Percentiles rank a stretch among this genome's conserved stretches.
Conservation (phyloP, 768 basidiomycete genomes). For the Amanita polypyramis region DNA sequence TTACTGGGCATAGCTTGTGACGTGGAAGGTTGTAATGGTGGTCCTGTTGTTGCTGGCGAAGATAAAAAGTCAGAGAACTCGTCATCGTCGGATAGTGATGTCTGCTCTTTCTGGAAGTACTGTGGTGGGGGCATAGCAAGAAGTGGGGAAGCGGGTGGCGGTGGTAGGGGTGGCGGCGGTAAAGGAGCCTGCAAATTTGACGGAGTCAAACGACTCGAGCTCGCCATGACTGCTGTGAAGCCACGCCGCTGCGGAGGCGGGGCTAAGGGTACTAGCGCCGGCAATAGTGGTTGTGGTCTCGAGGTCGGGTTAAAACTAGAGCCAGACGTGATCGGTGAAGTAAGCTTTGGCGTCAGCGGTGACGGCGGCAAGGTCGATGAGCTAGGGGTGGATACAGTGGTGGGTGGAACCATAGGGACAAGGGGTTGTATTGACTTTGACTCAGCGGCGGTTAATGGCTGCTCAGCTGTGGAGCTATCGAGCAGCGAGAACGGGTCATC, state of each 20-base stretch:
- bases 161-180: background rate
- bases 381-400: background rate
- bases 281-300: conserved; percentile 9
- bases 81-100: conserved; percentile 26
- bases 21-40: background rate
- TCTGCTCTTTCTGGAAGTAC: background rate
- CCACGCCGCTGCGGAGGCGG: conserved; percentile 12
- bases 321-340: background rate
- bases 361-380: background rate
- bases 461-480: conserved; percentile 9
- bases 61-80: conserved; percentile 41
- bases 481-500: conserved; percentile 22
- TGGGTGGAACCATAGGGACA: conserved; percentile 10
- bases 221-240: conserved; percentile 23
- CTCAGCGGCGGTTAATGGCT: conserved; percentile 5
- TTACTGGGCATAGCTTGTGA: background rate
- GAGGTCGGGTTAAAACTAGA: background rate
- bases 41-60: conserved; percentile 8
- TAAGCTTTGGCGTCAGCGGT: background rate
- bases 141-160: background rate
- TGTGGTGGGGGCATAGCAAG: background rate
- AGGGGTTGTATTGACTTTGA: conserved; percentile 8
- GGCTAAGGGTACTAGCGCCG: background rate
- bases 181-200: conserved; percentile 3
- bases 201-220: background rate